These are phyloP conservation scores for Penicillium olsonii DNA, from an alignment of 2,329 filamentous ascomycete genomes.

Conservation along the genomic window DNA sequence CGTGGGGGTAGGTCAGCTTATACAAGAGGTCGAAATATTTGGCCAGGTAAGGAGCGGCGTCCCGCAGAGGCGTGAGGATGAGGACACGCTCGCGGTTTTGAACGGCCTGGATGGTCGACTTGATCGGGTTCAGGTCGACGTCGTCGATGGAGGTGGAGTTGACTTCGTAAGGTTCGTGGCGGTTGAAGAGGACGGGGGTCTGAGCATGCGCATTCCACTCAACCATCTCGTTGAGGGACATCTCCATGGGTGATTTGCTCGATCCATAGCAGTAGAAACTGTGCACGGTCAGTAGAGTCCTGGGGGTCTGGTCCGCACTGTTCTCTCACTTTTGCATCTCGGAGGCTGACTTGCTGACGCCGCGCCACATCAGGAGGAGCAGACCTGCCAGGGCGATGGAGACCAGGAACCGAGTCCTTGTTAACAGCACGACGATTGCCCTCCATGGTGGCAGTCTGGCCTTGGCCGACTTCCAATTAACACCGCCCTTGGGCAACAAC, in stretches of 20 bases:
- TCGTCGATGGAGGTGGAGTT: constrained; percentile 77
- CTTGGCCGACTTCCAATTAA: constrained; percentile 90
- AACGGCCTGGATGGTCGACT: constrained; percentile 75
- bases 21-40: constrained; percentile 93
- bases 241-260: constrained; percentile 91
- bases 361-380: constrained; percentile 83
- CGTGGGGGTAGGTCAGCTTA: constrained; percentile 88
- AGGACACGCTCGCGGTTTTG: constrained; percentile 83
- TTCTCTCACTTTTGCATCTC: constrained; percentile 83
- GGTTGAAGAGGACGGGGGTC: constrained; percentile 95
- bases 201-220: constrained; percentile 86
- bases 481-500: constrained; percentile 86
- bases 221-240: constrained; percentile 86
- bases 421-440: constrained; percentile 69
- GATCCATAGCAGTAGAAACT: constrained; percentile 99
- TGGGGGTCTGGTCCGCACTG: neutral
- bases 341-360: constrained; percentile 74
- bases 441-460: constrained; percentile 75
- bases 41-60: constrained; percentile 77
- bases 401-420: constrained; percentile 75
- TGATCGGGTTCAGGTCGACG: constrained; percentile 81
- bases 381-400: constrained; percentile 69
- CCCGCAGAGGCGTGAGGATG: constrained; percentile 88
- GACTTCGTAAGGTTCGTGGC: constrained; percentile 82
- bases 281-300: constrained; percentile 10